phyloP scores from a whole-genome alignment of 805 yeast species.

The Isabelozyma rhagii region DNA sequence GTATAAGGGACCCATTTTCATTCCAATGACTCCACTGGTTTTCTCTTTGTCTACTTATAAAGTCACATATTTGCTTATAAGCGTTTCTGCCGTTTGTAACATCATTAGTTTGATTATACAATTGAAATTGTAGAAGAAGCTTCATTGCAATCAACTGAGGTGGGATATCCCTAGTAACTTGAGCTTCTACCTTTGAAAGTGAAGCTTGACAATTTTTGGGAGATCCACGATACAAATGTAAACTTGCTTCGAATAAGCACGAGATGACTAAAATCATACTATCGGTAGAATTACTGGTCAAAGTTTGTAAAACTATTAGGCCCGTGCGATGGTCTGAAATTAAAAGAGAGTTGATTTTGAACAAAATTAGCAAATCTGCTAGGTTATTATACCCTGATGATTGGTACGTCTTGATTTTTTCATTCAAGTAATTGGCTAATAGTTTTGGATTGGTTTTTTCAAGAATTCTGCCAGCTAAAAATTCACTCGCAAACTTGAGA shows the following conservation, averaged over 20 bases:
- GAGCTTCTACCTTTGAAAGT: constrained; percentile 12
- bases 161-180: constrained; percentile 11
- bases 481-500: constrained; percentile 28
- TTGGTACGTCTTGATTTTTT: constrained; percentile 16
- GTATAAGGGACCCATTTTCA: constrained; percentile 22
- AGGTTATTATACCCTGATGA: constrained; percentile 10
- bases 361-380: constrained; percentile 24
- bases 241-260: constrained; percentile 24
- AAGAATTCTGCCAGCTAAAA: constrained; percentile 36
- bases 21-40: constrained; percentile 24
- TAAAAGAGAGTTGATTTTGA: constrained; percentile 28
- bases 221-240: constrained; percentile 26
- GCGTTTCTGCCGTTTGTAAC: constrained; percentile 15
- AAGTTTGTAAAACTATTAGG: constrained; percentile 12
- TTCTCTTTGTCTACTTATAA: constrained; percentile 18
- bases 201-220: constrained; percentile 13
- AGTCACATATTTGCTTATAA: constrained; percentile 18
- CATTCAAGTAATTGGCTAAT: constrained; percentile 27
- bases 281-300: constrained; percentile 7
- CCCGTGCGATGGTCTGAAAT: constrained; percentile 23
- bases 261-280: constrained; percentile 17
- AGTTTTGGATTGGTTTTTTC: constrained; percentile 20
- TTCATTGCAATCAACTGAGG: constrained; percentile 32
- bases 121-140: constrained; percentile 19
- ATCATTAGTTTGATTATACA: constrained; percentile 25